Evolutionary conservation across 768 basidiomycete species (phyloP).

Genomic region (Gymnopilus junonius): DNA sequence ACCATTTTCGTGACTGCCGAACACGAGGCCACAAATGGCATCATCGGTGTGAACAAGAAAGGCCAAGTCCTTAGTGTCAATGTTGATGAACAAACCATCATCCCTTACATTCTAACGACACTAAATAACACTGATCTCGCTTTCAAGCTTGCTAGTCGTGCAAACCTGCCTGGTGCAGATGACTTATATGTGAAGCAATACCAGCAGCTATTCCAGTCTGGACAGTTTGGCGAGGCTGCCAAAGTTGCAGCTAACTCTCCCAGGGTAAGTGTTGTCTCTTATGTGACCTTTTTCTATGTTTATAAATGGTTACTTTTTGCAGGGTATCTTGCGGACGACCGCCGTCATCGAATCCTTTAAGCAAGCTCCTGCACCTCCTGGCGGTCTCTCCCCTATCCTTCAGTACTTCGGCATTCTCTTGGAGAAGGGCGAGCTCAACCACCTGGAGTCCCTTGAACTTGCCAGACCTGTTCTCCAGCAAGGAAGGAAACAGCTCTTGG

Average conservation of each 20-base stretch:
- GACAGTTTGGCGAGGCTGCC: slow-evolving; percentile 92
- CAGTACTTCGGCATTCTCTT: slow-evolving; percentile 99
- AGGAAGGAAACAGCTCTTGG: slow-evolving; percentile 93
- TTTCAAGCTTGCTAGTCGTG: slow-evolving; percentile 96
- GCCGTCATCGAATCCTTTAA: slow-evolving; percentile 99
- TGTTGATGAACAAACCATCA: slow-evolving; percentile 94
- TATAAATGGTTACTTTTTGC: slow-evolving; percentile 13
- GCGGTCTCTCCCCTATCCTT: slow-evolving; percentile 92
- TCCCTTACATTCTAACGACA: slow-evolving; percentile 92
- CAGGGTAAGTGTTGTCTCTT: slow-evolving; percentile 51
- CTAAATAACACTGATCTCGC: slow-evolving; percentile 98
- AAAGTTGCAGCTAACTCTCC: slow-evolving; percentile 99
- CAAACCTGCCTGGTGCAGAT: slow-evolving; percentile 95
- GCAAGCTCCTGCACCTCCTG: slow-evolving; percentile 86
- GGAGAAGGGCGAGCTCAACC: slow-evolving; percentile 98
- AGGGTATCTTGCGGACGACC: slow-evolving; percentile 94
- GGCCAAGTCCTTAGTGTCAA: slow-evolving; percentile 97
- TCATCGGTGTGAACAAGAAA: slow-evolving; percentile 99
- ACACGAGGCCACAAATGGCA: slow-evolving; percentile 91
- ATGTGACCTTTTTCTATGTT: background rate
- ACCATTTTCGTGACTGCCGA: slow-evolving; percentile 99
- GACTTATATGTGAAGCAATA: slow-evolving; percentile 96
- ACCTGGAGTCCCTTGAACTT: slow-evolving; percentile 92
- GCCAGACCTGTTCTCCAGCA: slow-evolving; percentile 96
- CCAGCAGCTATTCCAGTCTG: slow-evolving; percentile 85